These are phyloP conservation scores for Paulownia fortunei DNA, from an alignment of 257 asterid species.

Conservation along the genomic window DNA sequence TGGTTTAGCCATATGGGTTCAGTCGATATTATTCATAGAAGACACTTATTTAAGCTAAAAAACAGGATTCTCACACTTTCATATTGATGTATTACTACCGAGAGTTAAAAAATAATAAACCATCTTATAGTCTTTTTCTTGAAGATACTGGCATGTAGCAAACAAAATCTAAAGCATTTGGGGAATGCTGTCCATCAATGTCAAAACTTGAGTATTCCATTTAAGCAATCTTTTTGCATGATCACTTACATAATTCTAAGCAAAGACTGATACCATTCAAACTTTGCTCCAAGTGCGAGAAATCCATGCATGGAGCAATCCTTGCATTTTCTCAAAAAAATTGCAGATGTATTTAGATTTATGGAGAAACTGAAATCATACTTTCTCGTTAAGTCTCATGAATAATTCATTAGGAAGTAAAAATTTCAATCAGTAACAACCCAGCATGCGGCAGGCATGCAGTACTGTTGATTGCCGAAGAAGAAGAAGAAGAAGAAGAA, in stretches of 20 bases:
- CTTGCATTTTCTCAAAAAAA: background rate
- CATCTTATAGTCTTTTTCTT: background rate
- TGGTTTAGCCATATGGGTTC: background rate
- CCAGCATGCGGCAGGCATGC: background rate
- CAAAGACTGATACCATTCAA: background rate
- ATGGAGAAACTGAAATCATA: background rate
- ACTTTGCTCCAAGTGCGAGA: background rate
- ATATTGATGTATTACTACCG: background rate
- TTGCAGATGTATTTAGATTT: background rate
- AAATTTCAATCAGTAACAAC: background rate
- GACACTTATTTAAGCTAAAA: background rate
- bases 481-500: too few species aligned
- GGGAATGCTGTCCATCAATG: background rate
- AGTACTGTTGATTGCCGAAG: too few species aligned
- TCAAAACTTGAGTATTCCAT: background rate
- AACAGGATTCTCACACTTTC: background rate
- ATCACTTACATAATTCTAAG: background rate
- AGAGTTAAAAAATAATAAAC: background rate
- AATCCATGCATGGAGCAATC: background rate
- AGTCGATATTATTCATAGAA: background rate
- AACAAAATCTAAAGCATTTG: background rate
- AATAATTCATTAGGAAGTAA: background rate
- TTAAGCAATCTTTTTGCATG: background rate
- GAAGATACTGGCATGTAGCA: background rate
- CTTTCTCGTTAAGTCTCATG: background rate